Evolutionary conservation across 345 rosid species (phyloP).

Genomic region (Bruguiera gymnorhiza): DNA sequence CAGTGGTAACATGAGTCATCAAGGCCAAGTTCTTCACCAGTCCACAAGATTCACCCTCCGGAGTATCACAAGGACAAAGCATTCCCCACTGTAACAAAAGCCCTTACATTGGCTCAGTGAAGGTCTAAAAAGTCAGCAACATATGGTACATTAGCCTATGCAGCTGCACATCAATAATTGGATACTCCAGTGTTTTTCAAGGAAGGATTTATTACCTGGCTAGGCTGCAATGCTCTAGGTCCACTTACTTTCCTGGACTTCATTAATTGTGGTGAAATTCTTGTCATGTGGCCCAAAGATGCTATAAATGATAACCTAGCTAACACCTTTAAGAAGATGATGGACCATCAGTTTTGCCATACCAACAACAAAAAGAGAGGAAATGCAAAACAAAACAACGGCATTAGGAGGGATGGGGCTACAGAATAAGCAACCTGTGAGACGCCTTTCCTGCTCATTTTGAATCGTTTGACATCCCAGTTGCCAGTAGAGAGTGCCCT

Average conservation of each 20-base stretch:
- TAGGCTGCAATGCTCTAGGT: constrained; percentile 97
- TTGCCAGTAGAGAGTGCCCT: constrained; percentile 94
- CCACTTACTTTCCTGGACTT: constrained; percentile 99
- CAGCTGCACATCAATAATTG: not conserved
- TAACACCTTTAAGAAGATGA: constrained; percentile 50
- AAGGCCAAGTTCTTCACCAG: constrained; percentile 94
- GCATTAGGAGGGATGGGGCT: constrained; percentile 10
- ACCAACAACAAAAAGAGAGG: constrained; percentile 12
- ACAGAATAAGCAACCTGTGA: constrained; percentile 56
- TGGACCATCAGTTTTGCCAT: constrained; percentile 20
- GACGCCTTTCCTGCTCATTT: constrained; percentile 96
- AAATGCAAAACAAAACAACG: constrained; percentile 11
- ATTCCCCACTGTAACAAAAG: constrained; percentile 76
- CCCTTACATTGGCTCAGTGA: not conserved
- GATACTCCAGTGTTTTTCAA: not conserved
- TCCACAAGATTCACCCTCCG: constrained; percentile 96
- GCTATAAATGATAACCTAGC: constrained; percentile 81
- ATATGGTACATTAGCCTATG: constrained; percentile 2
- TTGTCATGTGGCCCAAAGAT: constrained; percentile 76
- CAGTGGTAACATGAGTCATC: constrained; percentile 98
- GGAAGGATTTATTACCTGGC: constrained; percentile 55
- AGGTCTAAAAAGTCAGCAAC: not conserved
- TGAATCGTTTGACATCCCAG: constrained; percentile 86
- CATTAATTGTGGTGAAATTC: constrained; percentile 79
- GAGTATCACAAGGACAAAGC: constrained; percentile 99